These are phyloP conservation scores for Raphanus hybrid DNA, from an alignment of 441 rosid species.

Conservation along the genomic window DNA sequence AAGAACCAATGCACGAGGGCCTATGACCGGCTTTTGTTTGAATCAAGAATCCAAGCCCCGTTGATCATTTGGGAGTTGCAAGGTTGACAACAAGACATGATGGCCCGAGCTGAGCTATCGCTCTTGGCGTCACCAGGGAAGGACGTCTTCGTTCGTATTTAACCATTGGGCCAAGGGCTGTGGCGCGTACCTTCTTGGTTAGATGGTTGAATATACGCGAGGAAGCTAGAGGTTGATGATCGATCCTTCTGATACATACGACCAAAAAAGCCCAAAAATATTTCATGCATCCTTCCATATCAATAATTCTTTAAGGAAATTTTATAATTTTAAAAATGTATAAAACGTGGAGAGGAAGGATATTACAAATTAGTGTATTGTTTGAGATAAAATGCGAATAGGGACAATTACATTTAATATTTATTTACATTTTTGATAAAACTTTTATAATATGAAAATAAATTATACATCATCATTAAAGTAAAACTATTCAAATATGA, in stretches of 20 bases:
- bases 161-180: not conserved
- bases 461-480: too few relatives aligned
- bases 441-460: too few relatives aligned
- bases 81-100: not conserved
- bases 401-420: too few relatives aligned
- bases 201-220: not conserved
- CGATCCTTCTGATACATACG: not conserved
- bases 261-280: not conserved
- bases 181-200: not conserved
- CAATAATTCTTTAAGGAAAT: not conserved
- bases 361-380: too few relatives aligned
- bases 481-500: too few relatives aligned
- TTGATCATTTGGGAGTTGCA: not conserved
- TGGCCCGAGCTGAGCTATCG: not conserved
- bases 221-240: not conserved
- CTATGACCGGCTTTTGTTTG: not conserved
- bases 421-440: too few relatives aligned
- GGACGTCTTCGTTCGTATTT: not conserved
- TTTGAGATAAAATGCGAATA: too few relatives aligned
- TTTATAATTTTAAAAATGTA: not conserved
- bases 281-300: not conserved
- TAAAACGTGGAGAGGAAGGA: not conserved
- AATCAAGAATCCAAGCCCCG: not conserved
- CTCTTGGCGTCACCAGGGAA: not conserved
- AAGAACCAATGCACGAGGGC: not conserved